Base-by-base conservation (phyloP, 1,139 yeast species). In the Yamadazyma siamensis region DNA sequence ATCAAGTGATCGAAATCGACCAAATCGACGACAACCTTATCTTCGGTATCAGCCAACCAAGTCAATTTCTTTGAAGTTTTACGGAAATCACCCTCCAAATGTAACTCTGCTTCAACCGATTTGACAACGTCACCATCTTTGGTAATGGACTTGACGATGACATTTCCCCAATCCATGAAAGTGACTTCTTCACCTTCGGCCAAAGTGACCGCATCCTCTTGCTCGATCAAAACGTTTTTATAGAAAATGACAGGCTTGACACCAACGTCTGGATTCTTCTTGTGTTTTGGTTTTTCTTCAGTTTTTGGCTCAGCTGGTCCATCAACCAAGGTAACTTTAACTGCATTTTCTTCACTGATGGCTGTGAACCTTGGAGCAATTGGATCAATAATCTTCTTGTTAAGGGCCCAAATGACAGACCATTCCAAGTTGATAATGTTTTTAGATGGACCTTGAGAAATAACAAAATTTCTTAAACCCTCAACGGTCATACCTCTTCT, bases 401-500 rank as follows among this genome's bases (percentile, higher is more conserved):
- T 91, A 55, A 84, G 76, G 34, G 96, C 94, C 98, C 98, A 91
- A 52, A 91, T 88, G 46, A 86, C 75, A 43, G 84, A 82, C 98
- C 98, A 91, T 59, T 91, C 98, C 56, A 91, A 72, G 69, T 91
- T 91, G 56, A 89, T 82, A 49, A 91, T 88, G 68, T 91, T 91
- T 68, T 84, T 86, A 29, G 96, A 88, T 27, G 98, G 97, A 53
- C 98, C 98, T 69, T 91, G 97, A 32, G 95, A 75, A 43, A 91
- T 73, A 47, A 91, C 85, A 52, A 89, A 91, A 69, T 84, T 84
- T 62, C 91, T 79, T 59, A 91, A 77, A 46, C 96, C 97, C 66
- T 91, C 96, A 42, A 91, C 94, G 26, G 96, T 80, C 97, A 91
- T 91, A 71, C 98, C 98, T 71, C 98, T 84, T 75, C 97, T 81